A percentile compares a stretch with the other conserved stretches of the same genome.
Conservation (phyloP, 2,329 filamentous ascomycete species). For the Pseudocercospora pini-densiflorae region DNA sequence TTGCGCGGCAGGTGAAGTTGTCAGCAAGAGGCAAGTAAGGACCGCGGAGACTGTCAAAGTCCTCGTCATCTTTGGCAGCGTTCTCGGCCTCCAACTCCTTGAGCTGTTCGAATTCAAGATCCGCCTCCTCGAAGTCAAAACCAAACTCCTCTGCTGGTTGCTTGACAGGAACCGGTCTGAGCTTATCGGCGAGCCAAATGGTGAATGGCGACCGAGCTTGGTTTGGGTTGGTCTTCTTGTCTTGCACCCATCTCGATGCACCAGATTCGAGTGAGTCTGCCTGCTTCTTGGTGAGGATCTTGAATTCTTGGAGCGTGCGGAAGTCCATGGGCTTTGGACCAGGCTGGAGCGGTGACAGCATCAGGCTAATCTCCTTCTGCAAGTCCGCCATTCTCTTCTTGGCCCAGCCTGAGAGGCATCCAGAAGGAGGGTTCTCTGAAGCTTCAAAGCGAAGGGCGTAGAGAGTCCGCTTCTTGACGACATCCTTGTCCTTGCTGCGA, state of each 20-base stretch:
- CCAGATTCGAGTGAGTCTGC: conserved; percentile 62
- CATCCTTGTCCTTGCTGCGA: conserved; percentile 65
- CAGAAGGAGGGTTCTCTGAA: conserved; percentile 42
- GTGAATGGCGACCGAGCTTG: conserved; percentile 46
- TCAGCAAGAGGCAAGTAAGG: conserved; percentile 41
- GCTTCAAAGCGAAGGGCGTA: conserved; percentile 60
- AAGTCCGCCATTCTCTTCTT: conserved; percentile 50
- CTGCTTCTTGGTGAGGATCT: conserved; percentile 67
- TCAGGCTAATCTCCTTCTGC: conserved; percentile 44
- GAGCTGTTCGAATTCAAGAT: conserved; percentile 64
- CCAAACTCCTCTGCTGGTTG: conserved; percentile 56
- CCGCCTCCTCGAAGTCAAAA: conserved; percentile 63
- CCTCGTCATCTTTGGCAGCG: conserved; percentile 46
- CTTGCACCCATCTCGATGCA: conserved; percentile 45
- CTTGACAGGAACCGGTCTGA: conserved; percentile 51
- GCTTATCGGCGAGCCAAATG: conserved; percentile 62
- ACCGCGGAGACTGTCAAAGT: conserved; percentile 46
- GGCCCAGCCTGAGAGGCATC: conserved; percentile 47
- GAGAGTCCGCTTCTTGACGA: conserved; percentile 69
- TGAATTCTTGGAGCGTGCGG: conserved; percentile 57
- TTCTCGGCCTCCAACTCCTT: conserved; percentile 66
- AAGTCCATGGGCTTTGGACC: conserved; percentile 56
- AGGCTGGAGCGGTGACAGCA: conserved; percentile 52
- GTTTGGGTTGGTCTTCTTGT: conserved; percentile 26
- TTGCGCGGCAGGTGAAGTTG: conserved; percentile 43